Base-by-base conservation (phyloP, 2,329 filamentous ascomycete genomes). In the Alternaria dauci region DNA sequence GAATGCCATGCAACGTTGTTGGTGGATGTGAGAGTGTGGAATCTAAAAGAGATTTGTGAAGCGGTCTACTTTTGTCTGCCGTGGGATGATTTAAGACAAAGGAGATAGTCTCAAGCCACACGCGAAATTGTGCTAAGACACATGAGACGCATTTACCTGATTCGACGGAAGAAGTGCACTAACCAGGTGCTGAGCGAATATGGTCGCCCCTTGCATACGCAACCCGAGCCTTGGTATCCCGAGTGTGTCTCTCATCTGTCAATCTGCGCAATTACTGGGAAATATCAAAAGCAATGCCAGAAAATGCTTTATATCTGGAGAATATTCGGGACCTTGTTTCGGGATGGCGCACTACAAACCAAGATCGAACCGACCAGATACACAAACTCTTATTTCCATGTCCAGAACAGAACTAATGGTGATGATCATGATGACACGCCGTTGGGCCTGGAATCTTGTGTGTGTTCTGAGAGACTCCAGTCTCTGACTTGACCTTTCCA, bases 401-500 rank as follows among this genome's bases (percentile, higher is more conserved):
- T 53, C n/a, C 14, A 30, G 16, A 50, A 16, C 9, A 3, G 11
- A 18, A 53, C n/a, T n/a, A 18, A 16, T 16, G 26, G 30, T 16
- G 23, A n/a, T 34, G 16, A 20, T 36, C 36, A 58, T 39, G 36
- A 41, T 34, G 44, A 14, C n/a, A 55, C 52, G 25, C 52, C 52
- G 25, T 56, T 57, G 3, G 38, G 30, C 4, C 23, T 50, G 30
- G 39, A 11, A 52, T 43, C 18, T 25, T 41, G 55, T 6, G 25
- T n/a, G 41, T 36, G 20, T 32, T 54, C 48, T 20, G 55, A 53
- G 25, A 58, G 25, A 23, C 48, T 62, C 87, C 88, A 98, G 76
- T 98, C 94, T 71, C 91, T 88, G 5, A 98, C 93, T 14, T 89
- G 88, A n/a, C 95, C 94, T 82, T 97, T 97, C 91, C 91, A 97